Evolutionary conservation across 2,329 filamentous ascomycete genomes (phyloP), one percentile per base, ranked within the genome.

Genomic region (Xylariaceae sp.): DNA sequence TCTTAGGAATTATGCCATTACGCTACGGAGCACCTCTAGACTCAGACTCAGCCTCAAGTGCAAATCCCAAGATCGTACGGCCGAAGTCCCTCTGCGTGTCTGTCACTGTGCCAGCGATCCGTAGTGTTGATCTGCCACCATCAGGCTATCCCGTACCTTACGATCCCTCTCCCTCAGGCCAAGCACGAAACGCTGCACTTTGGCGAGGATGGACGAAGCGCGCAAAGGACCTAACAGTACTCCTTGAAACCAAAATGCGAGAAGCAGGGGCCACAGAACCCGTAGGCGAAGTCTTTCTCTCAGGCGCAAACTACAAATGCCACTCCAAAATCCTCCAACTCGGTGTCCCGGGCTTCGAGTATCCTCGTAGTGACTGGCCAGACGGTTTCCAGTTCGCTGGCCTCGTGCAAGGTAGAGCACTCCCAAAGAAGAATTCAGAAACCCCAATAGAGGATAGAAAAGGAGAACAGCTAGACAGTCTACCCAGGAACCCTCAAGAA

Each of bases 281-380:
- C 5, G 50, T 55, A 5, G 45, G 53, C 11, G 58, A 58, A 22
- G 45, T 61, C 0, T 63, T 70, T 15, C 51, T 71, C 44, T 56
- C 58, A 12, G 69, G 70, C 12, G 59, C 57, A 15, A 71, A 70
- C 44, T 72, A 71, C 52, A 58, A 52, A 9, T 63, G 62, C 45
- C 68, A 71, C 46, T 58, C 63, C 17, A 55, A 55, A 3, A 66
- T 72, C 45, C 54, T 68, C 40, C 69, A 71, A 53, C 56, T 70
- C 14, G 70, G 69, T 12, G 61, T 71, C 7, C 67, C 67, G 4
- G 60, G 62, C 6, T 65, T 71, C 48, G 68, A 70, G 54, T 70
- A 68, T 36, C 68, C 68, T 11, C 66, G 68, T 40, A 59, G 58
- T 43, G 68, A 71, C 60, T 69, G 64, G 59, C 69, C 69, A 1